Conservation (phyloP, 805 yeast species). For the Teunomyces cretensis region DNA sequence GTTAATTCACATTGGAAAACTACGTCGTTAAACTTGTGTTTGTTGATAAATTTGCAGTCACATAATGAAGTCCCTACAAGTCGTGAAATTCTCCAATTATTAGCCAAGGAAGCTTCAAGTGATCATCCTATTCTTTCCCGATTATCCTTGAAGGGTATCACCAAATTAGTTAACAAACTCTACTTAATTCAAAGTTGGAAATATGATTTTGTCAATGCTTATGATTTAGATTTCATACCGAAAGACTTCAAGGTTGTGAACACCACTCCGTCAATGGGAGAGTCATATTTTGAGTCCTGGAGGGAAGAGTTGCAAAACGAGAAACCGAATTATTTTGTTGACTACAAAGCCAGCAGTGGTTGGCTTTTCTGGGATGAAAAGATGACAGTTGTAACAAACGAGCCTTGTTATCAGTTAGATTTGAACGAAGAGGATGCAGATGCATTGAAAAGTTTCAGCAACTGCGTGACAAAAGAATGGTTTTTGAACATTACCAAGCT, state of each 20-base stretch:
- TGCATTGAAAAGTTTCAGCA: constrained; percentile 45
- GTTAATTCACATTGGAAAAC: constrained; percentile 56
- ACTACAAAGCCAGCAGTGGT: constrained; percentile 56
- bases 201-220: constrained; percentile 47
- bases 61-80: constrained; percentile 49
- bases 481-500: constrained; percentile 48
- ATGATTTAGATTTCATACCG: constrained; percentile 34
- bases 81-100: constrained; percentile 37
- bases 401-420: constrained; percentile 21
- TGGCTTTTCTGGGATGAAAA: constrained; percentile 75
- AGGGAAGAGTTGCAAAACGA: constrained; percentile 51
- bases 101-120: constrained; percentile 50
- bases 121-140: constrained; percentile 70
- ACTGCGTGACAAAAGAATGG: constrained; percentile 55
- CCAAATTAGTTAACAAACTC: constrained; percentile 46
- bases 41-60: constrained; percentile 53
- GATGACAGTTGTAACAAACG: constrained; percentile 45
- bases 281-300: constrained; percentile 44
- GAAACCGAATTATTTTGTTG: constrained; percentile 55
- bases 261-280: constrained; percentile 34
- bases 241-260: constrained; percentile 42
- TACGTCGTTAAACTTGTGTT: constrained; percentile 46
- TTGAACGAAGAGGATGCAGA: constrained; percentile 43
- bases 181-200: constrained; percentile 44
- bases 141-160: constrained; percentile 58